Base-by-base conservation (phyloP, 1,284 basidiomycete species). In the Cryptococcus sp. region DNA sequence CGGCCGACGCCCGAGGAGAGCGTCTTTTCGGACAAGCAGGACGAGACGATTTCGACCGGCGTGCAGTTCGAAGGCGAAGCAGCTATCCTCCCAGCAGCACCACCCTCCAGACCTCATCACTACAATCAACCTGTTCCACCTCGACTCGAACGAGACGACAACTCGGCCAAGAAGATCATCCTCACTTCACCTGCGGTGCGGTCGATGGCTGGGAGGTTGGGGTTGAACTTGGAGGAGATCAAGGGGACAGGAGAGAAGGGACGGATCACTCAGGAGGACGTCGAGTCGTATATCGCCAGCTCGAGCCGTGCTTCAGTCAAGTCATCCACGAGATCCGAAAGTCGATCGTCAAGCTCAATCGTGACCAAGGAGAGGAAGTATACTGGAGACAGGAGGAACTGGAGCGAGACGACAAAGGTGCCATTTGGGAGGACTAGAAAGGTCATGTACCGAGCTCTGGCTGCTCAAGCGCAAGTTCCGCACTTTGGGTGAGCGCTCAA, bases 381-480 rank as follows among this genome's bases (percentile, higher is more conserved):
- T n/a, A n/a, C n/a, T n/a, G n/a, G n/a, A n/a, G n/a, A 43, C 46
- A 51, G 47, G 21, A 53, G 37, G 9, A 26, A 50, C n/a, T 33
- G 40, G 33, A 51, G 52, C 12, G 50, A 76, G 33, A 47, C 23
- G 11, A 61, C 56, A 11, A 75, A 82, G 1, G 79, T 89, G 3
- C 85, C 87, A 50, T 76, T 90, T 45, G 85, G 84, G 16, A 76
- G 87, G 57, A 90, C 86, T 9, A 77, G 88, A 50, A 82, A 83
- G 66, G 82, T 82, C 33, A 91, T 91, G 87, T 91, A 82, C 81
- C 86, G 86, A 59, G 86, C 85, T 1, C 89, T 91, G 86, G 80
- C 78, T 19, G 85, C 84, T 24, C 65, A 66, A 57, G 66, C 62
- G 21, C 38, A 42, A 58, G 86, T 92, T 1, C 79, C 87, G 16